phyloP scores from a whole-genome alignment of 768 basidiomycete species.

The Lentinus tigrinus region DNA sequence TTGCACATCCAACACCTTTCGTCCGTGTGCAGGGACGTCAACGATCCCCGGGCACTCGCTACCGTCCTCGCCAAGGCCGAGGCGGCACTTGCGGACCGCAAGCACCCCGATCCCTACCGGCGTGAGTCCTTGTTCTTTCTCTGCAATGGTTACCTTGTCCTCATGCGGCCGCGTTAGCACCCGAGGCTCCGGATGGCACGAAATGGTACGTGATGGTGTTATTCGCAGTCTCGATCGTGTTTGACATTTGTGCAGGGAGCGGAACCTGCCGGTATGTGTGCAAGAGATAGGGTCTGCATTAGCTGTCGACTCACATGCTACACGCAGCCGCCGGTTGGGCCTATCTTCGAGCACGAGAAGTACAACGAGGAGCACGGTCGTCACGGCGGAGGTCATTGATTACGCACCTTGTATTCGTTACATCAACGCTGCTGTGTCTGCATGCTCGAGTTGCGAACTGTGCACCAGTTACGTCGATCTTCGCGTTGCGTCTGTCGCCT shows the following conservation, averaged over 20 bases:
- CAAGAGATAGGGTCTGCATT: neutral
- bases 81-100: slow-evolving; percentile 58
- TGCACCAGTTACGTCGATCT: no score
- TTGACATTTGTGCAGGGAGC: slow-evolving; percentile 56
- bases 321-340: slow-evolving; percentile 57
- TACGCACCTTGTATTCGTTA: neutral
- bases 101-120: slow-evolving; percentile 93
- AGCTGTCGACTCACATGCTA: slow-evolving; percentile 1
- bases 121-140: slow-evolving; percentile 53
- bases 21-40: slow-evolving; percentile 57
- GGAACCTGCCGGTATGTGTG: slow-evolving; percentile 70
- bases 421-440: neutral
- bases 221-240: neutral
- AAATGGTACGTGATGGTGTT: slow-evolving; percentile 75
- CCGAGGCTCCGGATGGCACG: slow-evolving; percentile 86
- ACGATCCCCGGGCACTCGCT: slow-evolving; percentile 81
- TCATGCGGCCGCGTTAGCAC: slow-evolving; percentile 45
- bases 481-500: neutral
- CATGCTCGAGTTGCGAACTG: no score
- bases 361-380: slow-evolving; percentile 24
- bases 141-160: neutral
- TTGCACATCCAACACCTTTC: neutral
- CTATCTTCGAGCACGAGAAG: slow-evolving; percentile 61
- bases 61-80: slow-evolving; percentile 80
- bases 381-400: neutral